Conservation (phyloP, 768 basidiomycete species). For the Tylopilus rubrobrunneus region DNA sequence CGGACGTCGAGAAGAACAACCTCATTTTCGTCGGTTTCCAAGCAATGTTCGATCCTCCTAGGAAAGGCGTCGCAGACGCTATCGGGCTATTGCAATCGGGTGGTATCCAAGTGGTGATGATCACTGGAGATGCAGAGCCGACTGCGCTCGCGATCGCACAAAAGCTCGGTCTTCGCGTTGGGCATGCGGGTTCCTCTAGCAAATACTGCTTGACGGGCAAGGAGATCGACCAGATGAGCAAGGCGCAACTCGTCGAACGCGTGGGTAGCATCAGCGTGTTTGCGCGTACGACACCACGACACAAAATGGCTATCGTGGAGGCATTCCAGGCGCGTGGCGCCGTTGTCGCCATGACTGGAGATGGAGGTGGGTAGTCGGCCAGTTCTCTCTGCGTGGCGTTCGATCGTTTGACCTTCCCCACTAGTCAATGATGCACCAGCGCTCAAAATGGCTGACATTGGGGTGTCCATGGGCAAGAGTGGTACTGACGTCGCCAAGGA, state of each 20-base stretch:
- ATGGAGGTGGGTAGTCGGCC: slow-evolving; percentile 67
- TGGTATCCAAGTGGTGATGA: slow-evolving; percentile 97
- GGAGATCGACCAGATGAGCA: slow-evolving; percentile 81
- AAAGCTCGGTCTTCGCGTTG: slow-evolving; percentile 77
- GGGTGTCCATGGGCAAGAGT: slow-evolving; percentile 95
- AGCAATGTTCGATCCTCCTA: slow-evolving; percentile 93
- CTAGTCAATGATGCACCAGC: slow-evolving; percentile 95
- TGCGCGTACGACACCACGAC: slow-evolving; percentile 92
- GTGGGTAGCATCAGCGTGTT: slow-evolving; percentile 85
- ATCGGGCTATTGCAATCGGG: slow-evolving; percentile 76
- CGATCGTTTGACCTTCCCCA: background rate
- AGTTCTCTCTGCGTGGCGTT: background rate
- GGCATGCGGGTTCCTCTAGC: slow-evolving; percentile 29
- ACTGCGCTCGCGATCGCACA: slow-evolving; percentile 88
- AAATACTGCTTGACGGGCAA: slow-evolving; percentile 70
- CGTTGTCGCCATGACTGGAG: slow-evolving; percentile 97
- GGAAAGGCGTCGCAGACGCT: slow-evolving; percentile 90
- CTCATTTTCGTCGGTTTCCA: slow-evolving; percentile 91
- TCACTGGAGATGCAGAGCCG: slow-evolving; percentile 90
- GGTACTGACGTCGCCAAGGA: slow-evolving; percentile 99
- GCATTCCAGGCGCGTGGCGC: slow-evolving; percentile 88
- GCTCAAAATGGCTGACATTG: slow-evolving; percentile 96
- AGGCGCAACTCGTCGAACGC: slow-evolving; percentile 75
- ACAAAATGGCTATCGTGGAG: slow-evolving; percentile 97
- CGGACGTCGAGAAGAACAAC: slow-evolving; percentile 41